These are phyloP conservation scores for Aurantiochytrium sp. DNA, from an alignment of 108 stramenopile genomes.

Conservation along the genomic window DNA sequence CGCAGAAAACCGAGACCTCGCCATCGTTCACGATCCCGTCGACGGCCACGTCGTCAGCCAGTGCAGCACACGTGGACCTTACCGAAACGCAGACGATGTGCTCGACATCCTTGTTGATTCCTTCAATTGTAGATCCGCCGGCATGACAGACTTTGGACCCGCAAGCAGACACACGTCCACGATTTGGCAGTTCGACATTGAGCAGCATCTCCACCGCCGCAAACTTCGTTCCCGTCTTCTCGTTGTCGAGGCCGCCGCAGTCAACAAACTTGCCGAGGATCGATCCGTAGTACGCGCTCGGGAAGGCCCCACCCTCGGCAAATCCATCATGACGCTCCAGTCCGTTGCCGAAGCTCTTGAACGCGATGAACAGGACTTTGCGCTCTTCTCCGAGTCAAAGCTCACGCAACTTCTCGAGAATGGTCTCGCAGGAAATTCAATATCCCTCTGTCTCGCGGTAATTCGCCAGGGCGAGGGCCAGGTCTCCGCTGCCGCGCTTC, in stretches of 20 bases:
- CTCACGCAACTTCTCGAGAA: neutral
- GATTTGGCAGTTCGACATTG: neutral
- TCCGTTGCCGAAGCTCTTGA: neutral
- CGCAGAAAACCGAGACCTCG: neutral
- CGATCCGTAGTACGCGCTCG: neutral
- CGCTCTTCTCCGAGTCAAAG: neutral
- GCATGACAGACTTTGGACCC: constrained; percentile 11
- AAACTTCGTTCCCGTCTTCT: neutral
- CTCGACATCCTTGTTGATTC: neutral
- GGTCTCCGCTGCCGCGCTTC: neutral
- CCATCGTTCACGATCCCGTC: neutral
- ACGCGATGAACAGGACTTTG: neutral
- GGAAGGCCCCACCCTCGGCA: neutral
- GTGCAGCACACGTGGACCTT: neutral
- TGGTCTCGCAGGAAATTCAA: neutral
- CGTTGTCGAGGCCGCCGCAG: neutral
- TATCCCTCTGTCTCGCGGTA: neutral
- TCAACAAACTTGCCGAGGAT: neutral
- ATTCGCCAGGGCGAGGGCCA: neutral
- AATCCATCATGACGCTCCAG: neutral
- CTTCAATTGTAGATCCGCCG: neutral
- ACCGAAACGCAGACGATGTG: neutral
- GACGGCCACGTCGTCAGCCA: constrained; percentile 3
- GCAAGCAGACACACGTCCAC: neutral
- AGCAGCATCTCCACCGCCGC: neutral